A percentile compares a stretch with the other conserved stretches of the same genome.
Conservation (phyloP, 768 basidiomycete species). For the Leucocoprinus sp. region DNA sequence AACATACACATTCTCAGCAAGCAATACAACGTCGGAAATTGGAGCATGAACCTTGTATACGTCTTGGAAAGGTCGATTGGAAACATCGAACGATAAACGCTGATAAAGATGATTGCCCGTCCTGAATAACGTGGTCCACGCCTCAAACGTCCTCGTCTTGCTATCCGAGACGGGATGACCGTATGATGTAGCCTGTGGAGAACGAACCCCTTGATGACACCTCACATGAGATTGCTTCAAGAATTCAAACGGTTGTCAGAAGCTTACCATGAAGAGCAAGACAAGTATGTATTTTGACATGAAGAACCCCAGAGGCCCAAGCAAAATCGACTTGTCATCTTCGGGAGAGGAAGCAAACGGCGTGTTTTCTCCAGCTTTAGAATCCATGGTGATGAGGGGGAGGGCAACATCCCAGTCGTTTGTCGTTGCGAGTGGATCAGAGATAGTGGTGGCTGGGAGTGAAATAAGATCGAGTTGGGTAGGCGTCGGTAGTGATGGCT, state of each 20-base stretch:
- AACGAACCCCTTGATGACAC: slow-evolving; percentile 45
- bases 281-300: slow-evolving; percentile 68
- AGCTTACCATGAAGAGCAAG: slow-evolving; percentile 53
- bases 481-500: slow-evolving; percentile 11
- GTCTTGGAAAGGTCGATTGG: slow-evolving; percentile 60
- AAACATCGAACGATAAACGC: slow-evolving; percentile 35
- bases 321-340: slow-evolving; percentile 23
- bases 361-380: neutral
- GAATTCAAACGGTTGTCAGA: neutral
- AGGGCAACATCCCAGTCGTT: slow-evolving; percentile 12
- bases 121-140: slow-evolving; percentile 21
- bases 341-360: neutral
- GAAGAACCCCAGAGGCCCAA: slow-evolving; percentile 65
- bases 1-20: slow-evolving; percentile 47
- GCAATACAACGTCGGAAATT: slow-evolving; percentile 57
- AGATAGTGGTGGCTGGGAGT: slow-evolving; percentile 9
- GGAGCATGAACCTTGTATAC: slow-evolving; percentile 47
- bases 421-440: slow-evolving; percentile 9
- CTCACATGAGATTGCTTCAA: neutral
- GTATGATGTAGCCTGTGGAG: slow-evolving; percentile 74
- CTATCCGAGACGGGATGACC: slow-evolving; percentile 54
- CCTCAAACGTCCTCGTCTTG: slow-evolving; percentile 11
- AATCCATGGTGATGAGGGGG: slow-evolving; percentile 2
- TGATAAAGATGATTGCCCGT: slow-evolving; percentile 19
- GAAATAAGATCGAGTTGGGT: slow-evolving; percentile 8